Base-by-base conservation (phyloP, 2,329 filamentous ascomycete genomes). In the Rutstroemia sydowiana region DNA sequence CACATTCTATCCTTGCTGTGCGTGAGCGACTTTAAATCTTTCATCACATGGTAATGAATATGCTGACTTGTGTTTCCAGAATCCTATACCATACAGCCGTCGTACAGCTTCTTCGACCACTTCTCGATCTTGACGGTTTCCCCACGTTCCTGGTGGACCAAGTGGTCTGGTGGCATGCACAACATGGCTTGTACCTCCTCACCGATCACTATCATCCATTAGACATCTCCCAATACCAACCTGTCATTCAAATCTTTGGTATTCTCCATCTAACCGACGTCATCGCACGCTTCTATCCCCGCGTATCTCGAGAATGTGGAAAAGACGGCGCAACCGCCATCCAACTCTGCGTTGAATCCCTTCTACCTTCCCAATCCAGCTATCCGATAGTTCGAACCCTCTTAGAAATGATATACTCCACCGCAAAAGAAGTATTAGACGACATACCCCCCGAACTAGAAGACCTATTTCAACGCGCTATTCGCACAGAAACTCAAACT, bases 1-100 rank as follows among this genome's bases (percentile, higher is more conserved):
- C 65, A 68, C 60, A 58, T 66, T 11, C 48, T 68, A 10, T 66
- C 59, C 39, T 54, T 68, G 20, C 51, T 65, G 66, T 68, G 60
- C 53, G 66, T 57, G 40, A 37, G 9, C 45, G n/a, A n/a, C n/a
- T 32, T 5, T 13, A n/a, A 5, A 26, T 10, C 31, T 31, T 8
- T 26, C 10, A n/a, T n/a, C n/a, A n/a, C n/a, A n/a, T n/a, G n/a
- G 13, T 26, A 43, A 14, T 5, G 8, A 5, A 20, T 30, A 13
- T 5, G 5, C 21, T 18, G 13, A 5, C 45, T 59, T 65, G 37
- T 63, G 31, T 32, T 37, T 44, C 18, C 42, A 68, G 65, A 18
- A 66, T 68, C 37, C 54, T 68, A 18, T 66, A 65, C 49, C 57
- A 56, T 8, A 61, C 52, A 20, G 52, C 64, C 1, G 54, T 66